These are phyloP conservation scores for Syzygium aromaticum DNA, from an alignment of 345 rosid species.

Conservation along the genomic window DNA sequence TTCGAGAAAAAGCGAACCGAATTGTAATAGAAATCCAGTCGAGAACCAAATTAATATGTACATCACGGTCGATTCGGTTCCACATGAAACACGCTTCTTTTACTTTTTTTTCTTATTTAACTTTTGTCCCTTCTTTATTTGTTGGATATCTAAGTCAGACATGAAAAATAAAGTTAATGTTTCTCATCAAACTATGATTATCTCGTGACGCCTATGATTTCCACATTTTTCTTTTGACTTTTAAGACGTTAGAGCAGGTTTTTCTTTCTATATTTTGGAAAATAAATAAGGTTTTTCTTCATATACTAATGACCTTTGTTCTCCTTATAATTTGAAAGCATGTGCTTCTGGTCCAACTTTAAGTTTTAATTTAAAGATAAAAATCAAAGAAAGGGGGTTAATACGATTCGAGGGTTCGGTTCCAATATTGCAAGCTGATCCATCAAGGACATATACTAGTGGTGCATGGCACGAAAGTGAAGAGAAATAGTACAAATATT, in stretches of 20 bases:
- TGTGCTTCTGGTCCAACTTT: not conserved
- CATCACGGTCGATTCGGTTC: not conserved
- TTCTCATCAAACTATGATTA: not conserved
- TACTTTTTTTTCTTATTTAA: not conserved
- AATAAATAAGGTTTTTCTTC: not conserved
- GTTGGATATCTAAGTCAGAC: not conserved
- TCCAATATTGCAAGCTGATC: not conserved
- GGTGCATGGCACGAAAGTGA: not conserved
- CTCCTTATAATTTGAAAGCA: not conserved
- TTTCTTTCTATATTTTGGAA: not conserved
- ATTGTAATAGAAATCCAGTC: not conserved
- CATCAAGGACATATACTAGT: not conserved
- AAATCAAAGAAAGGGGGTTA: not conserved
- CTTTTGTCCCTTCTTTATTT: not conserved
- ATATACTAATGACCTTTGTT: not conserved
- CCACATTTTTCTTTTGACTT: not conserved
- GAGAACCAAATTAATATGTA: not conserved
- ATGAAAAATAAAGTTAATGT: not conserved
- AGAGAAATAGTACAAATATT: not conserved
- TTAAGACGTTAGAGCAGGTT: not conserved
- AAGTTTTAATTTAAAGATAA: not conserved
- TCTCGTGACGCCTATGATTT: not conserved
- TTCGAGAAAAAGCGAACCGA: not conserved
- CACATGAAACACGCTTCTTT: not conserved
- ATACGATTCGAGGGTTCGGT: not conserved